Evolutionary conservation across 768 basidiomycete species (phyloP).

Genomic region (Serendipita sp.): DNA sequence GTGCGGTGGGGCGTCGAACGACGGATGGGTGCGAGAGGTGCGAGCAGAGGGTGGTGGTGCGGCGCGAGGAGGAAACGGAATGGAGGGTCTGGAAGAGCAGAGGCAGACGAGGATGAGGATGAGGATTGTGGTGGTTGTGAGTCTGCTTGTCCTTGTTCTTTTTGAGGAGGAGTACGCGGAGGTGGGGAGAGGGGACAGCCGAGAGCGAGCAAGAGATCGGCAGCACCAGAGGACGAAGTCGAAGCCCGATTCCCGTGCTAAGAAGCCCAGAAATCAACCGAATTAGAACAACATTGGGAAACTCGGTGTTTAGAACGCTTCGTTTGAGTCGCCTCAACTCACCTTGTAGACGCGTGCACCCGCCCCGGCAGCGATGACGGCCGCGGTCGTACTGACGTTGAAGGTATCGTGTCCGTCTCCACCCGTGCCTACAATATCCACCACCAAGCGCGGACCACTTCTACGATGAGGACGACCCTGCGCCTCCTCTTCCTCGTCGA

Average conservation of each 20-base stretch:
- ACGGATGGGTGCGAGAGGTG: slow-evolving; percentile 67
- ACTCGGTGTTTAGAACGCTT: not conserved
- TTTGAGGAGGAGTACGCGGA: too few relatives aligned
- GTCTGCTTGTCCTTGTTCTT: slow-evolving; percentile 17
- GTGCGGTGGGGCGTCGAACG: slow-evolving; percentile 85
- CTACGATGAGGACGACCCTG: slow-evolving; percentile 18
- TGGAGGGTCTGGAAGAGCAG: too few relatives aligned
- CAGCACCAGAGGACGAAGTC: slow-evolving; percentile 87
- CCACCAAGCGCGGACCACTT: slow-evolving; percentile 21
- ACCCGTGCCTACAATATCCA: slow-evolving; percentile 83
- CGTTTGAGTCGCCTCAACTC: slow-evolving; percentile 14
- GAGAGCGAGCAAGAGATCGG: slow-evolving; percentile 77
- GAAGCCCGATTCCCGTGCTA: slow-evolving; percentile 87
- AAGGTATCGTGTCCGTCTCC: slow-evolving; percentile 94
- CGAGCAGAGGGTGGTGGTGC: slow-evolving; percentile 81
- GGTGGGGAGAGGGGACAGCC: slow-evolving; percentile 36
- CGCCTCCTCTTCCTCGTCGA: slow-evolving; percentile 23
- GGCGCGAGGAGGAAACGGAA: slow-evolving; percentile 92
- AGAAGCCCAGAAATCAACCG: not conserved
- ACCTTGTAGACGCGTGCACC: slow-evolving; percentile 91
- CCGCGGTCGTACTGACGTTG: slow-evolving; percentile 93
- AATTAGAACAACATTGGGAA: not conserved
- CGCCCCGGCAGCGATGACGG: slow-evolving; percentile 84
- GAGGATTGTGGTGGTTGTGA: too few relatives aligned
- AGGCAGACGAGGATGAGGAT: too few relatives aligned